Conservation (phyloP, 495 filamentous ascomycete species). For the Xylaria nigripes region DNA sequence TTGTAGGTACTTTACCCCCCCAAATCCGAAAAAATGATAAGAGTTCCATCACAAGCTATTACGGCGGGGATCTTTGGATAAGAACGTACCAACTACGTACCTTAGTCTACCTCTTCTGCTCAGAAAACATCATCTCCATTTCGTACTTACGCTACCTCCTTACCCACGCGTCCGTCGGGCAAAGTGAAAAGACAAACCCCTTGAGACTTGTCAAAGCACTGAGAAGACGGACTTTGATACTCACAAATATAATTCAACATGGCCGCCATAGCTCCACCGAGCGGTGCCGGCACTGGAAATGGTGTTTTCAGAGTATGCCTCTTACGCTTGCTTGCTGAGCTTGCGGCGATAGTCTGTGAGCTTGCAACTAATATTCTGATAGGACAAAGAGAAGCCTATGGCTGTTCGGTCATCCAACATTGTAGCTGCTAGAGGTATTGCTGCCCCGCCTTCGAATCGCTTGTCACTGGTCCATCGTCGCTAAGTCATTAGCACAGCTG, state of each 20-base stretch:
- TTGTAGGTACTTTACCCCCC: not conserved
- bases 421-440: constrained; percentile 84
- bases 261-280: constrained; percentile 52
- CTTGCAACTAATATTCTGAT: constrained; percentile 36
- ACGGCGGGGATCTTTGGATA: constrained; percentile 4
- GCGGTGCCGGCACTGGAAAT: constrained; percentile 47
- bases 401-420: constrained; percentile 94
- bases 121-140: constrained; percentile 6
- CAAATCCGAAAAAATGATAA: constrained; percentile 14
- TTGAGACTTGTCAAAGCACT: not conserved
- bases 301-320: constrained; percentile 69
- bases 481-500: constrained; percentile 48
- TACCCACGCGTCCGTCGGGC: not conserved
- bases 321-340: constrained; percentile 8
- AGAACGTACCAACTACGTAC: not conserved
- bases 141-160: not conserved
- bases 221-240: not conserved
- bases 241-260: constrained; percentile 40
- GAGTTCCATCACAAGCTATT: constrained; percentile 9
- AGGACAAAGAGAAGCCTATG: constrained; percentile 98
- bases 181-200: not conserved
- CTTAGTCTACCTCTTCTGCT: not conserved
- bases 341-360: constrained; percentile 6
- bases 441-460: not conserved
- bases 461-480: not conserved